Conservation (phyloP, 768 basidiomycete species). For the Imleria badia region DNA sequence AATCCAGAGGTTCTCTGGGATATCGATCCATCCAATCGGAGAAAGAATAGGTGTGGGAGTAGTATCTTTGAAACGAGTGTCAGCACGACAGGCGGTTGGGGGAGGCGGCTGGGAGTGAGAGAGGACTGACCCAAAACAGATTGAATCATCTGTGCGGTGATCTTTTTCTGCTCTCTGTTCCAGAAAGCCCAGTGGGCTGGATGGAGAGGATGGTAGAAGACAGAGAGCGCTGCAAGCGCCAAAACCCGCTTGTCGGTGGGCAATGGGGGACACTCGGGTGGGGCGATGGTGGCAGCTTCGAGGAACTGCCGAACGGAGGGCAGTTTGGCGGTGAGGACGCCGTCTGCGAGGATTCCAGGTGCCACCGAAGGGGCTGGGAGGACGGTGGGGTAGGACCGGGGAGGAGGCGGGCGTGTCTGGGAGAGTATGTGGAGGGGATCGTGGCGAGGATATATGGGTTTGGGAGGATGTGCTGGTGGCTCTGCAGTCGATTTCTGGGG, state of each 20-base stretch:
- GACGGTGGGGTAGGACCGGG: conserved; percentile 22
- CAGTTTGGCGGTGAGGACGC: conserved; percentile 46
- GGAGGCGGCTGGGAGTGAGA: neutral
- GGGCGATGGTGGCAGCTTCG: conserved; percentile 36
- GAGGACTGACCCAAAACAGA: conserved; percentile 50
- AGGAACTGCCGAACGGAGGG: conserved; percentile 53
- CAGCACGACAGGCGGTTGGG: neutral
- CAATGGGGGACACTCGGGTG: conserved; percentile 39
- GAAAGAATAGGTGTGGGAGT: conserved; percentile 34
- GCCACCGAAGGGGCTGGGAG: conserved; percentile 27
- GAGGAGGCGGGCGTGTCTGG: conserved; percentile 17
- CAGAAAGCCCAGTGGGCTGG: conserved; percentile 67
- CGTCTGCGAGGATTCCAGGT: conserved; percentile 38
- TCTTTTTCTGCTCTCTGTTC: conserved; percentile 47
- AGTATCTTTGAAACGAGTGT: conserved; percentile 21
- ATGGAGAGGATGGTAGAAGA: conserved; percentile 54
- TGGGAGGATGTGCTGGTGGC: conserved; percentile 24
- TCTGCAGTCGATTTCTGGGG: conserved; percentile 19
- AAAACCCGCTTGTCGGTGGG: conserved; percentile 46
- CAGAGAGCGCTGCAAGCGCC: conserved; percentile 59
- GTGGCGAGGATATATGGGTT: conserved; percentile 30
- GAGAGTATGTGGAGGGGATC: conserved; percentile 33
- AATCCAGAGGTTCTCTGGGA: conserved; percentile 35
- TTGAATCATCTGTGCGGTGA: conserved; percentile 53
- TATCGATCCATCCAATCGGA: conserved; percentile 36